These are phyloP conservation scores for Acarospora socialis DNA, from an alignment of 2,329 filamentous ascomycete genomes.

Conservation along the genomic window DNA sequence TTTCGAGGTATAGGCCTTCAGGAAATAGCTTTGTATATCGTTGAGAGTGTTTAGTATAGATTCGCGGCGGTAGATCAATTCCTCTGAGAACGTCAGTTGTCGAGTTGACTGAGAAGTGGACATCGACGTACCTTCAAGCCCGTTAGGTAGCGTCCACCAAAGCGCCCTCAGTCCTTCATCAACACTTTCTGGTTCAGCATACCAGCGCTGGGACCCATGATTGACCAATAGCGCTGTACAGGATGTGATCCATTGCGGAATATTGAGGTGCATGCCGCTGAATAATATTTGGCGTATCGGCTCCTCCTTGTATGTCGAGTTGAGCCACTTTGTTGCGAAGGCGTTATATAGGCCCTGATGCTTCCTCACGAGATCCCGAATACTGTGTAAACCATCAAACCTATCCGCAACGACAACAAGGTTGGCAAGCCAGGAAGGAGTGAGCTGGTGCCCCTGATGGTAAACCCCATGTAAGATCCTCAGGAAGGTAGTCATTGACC, in stretches of 20 bases:
- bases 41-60: conserved; percentile 28
- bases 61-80: conserved; percentile 28
- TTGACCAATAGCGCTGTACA: conserved; percentile 24
- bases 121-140: conserved; percentile 25
- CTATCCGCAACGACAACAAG: conserved; percentile 9
- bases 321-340: conserved; percentile 18
- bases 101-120: background rate
- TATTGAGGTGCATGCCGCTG: conserved; percentile 22
- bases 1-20: conserved; percentile 21
- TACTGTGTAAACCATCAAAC: conserved; percentile 5
- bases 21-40: conserved; percentile 28
- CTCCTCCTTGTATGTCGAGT: conserved; percentile 25
- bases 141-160: conserved; percentile 25
- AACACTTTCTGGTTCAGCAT: conserved; percentile 10
- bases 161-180: conserved; percentile 11
- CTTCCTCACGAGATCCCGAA: too few relatives aligned
- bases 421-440: conserved; percentile 7
- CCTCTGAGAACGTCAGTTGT: conserved; percentile 19
- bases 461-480: conserved; percentile 6
- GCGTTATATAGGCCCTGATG: conserved; percentile 16
- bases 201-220: conserved; percentile 25
- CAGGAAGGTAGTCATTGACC: conserved; percentile 6
- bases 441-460: background rate
- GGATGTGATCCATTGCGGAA: conserved; percentile 16
- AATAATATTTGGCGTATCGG: conserved; percentile 26